Evolutionary conservation across 768 basidiomycete genomes (phyloP).

Genomic region (Rhodocollybia butyracea): DNA sequence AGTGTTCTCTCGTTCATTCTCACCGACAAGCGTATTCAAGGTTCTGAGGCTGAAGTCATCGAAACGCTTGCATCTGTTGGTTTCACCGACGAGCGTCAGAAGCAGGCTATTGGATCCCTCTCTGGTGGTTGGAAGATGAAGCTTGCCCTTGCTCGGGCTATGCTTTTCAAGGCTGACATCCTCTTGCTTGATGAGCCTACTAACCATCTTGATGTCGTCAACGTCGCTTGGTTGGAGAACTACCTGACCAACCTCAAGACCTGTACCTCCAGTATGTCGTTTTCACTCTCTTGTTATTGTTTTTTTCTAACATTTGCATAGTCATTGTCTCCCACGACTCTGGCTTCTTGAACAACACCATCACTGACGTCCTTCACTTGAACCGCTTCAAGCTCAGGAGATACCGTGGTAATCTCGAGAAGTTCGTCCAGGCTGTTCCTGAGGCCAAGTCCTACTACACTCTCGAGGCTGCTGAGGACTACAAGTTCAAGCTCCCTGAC

Average conservation of each 20-base stretch:
- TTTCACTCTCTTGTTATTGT: neutral
- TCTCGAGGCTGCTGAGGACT: slow-evolving; percentile 93
- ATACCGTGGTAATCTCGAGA: slow-evolving; percentile 93
- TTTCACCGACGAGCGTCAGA: slow-evolving; percentile 86
- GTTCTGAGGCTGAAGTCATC: slow-evolving; percentile 63
- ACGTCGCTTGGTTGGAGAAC: slow-evolving; percentile 95
- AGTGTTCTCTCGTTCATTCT: slow-evolving; percentile 89
- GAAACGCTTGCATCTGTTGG: slow-evolving; percentile 88
- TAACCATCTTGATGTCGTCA: slow-evolving; percentile 96
- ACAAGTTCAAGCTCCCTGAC: slow-evolving; percentile 97
- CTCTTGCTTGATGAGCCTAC: slow-evolving; percentile 95
- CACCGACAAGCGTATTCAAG: slow-evolving; percentile 78
- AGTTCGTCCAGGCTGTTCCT: slow-evolving; percentile 90
- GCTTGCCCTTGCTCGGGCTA: slow-evolving; percentile 93
- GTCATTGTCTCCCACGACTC: slow-evolving; percentile 99
- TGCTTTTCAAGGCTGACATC: slow-evolving; percentile 98
- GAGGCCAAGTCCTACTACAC: slow-evolving; percentile 99
- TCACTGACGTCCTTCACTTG: slow-evolving; percentile 95
- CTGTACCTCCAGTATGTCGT: slow-evolving; percentile 82
- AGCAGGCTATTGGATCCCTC: slow-evolving; percentile 79
- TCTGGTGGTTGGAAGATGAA: slow-evolving; percentile 99
- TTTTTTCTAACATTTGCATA: slow-evolving; percentile 23
- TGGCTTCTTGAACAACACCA: slow-evolving; percentile 95
- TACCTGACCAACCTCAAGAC: slow-evolving; percentile 84
- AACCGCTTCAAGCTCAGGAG: slow-evolving; percentile 98